Percentiles rank a stretch among this genome's conserved stretches.
phyloP scores from a whole-genome alignment of 2,329 filamentous ascomycete genomes.

The Gyromitra esculenta region DNA sequence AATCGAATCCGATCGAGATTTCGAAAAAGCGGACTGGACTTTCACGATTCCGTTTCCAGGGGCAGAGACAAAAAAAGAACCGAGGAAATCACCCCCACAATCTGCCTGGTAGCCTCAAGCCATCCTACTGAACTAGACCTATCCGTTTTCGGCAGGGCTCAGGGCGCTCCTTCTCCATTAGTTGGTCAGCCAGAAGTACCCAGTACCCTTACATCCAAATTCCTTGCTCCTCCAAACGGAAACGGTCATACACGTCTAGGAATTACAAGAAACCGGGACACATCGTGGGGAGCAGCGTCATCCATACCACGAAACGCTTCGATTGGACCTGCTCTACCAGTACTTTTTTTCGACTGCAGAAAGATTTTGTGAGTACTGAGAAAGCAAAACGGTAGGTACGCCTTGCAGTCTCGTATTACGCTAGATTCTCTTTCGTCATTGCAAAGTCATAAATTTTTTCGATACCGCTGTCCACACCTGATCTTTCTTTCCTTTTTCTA shows the following conservation, averaged over 20 bases:
- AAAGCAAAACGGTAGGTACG: constrained; percentile 31
- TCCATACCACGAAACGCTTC: constrained; percentile 34
- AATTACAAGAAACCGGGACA: constrained; percentile 51
- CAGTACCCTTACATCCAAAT: constrained; percentile 33
- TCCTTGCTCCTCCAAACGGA: constrained; percentile 38
- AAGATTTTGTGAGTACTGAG: constrained; percentile 27
- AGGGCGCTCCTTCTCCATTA: constrained; percentile 25
- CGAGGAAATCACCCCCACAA: constrained; percentile 46
- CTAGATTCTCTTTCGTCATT: constrained; percentile 43
- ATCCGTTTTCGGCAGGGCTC: constrained; percentile 36
- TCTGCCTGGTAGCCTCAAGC: constrained; percentile 24
- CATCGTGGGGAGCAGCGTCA: constrained; percentile 47
- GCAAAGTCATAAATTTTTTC: constrained; percentile 22
- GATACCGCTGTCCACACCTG: constrained; percentile 12
- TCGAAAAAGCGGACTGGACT: constrained; percentile 35
- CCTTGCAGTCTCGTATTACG: constrained; percentile 38
- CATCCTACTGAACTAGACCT: constrained; percentile 19
- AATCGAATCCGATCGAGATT: constrained; percentile 48
- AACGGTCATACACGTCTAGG: constrained; percentile 41
- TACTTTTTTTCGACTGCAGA: constrained; percentile 27
- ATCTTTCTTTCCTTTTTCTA: constrained; percentile 40
- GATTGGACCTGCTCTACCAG: constrained; percentile 47
- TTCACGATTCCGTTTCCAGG: constrained; percentile 34
- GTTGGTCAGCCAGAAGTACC: constrained; percentile 29
- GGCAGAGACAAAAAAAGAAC: constrained; percentile 38